phyloP scores from a whole-genome alignment of 169 alveolate genomes.

The Eimeria acervulina region DNA sequence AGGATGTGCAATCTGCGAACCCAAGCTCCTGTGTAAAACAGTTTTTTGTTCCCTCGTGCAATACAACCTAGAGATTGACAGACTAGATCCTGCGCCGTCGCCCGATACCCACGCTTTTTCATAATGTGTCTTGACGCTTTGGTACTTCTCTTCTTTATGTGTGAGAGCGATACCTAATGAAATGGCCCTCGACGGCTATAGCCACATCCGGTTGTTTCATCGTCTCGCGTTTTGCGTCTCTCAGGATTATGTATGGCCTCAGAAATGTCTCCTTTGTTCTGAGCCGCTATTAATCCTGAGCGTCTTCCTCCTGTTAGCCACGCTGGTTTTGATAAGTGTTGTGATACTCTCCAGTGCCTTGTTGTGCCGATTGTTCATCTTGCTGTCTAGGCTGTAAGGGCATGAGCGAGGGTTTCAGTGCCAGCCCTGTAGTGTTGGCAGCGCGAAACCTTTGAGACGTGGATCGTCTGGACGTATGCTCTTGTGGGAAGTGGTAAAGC shows the following conservation, averaged over 20 bases:
- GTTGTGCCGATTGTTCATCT: not conserved
- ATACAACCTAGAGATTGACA: not conserved
- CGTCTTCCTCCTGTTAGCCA: not conserved
- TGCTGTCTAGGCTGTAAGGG: not conserved
- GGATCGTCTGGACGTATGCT: not conserved
- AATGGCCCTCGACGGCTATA: not conserved
- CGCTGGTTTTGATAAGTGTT: not conserved
- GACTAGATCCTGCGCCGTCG: not conserved
- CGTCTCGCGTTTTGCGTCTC: not conserved
- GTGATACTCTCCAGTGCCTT: constrained; percentile 18
- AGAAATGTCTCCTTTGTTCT: not conserved
- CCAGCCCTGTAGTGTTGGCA: not conserved
- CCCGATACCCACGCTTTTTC: not conserved
- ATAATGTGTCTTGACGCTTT: not conserved
- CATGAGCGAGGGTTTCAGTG: not conserved
- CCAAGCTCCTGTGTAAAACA: not conserved
- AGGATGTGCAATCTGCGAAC: too few relatives aligned
- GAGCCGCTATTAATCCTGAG: not conserved
- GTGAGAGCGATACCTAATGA: too few relatives aligned
- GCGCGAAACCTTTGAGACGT: not conserved
- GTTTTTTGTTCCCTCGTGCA: not conserved
- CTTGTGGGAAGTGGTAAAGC: not conserved
- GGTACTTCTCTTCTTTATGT: not conserved
- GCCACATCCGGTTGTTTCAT: not conserved
- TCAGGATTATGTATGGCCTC: not conserved